phyloP scores from a whole-genome alignment of 1,284 basidiomycete genomes.

The Leccinum solheimii region DNA sequence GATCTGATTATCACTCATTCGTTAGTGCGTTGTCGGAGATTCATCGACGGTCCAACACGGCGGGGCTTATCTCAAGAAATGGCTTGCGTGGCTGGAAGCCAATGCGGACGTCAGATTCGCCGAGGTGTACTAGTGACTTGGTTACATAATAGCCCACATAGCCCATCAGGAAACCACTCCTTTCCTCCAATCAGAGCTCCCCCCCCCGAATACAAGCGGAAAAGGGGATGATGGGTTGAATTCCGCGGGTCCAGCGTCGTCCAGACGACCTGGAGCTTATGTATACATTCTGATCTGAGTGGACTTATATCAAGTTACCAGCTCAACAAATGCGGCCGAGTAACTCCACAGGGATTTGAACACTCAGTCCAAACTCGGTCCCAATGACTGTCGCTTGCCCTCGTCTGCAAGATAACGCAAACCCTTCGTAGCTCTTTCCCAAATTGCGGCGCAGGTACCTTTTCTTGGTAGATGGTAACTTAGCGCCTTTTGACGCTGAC shows the following conservation, averaged over 20 bases:
- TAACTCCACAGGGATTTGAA: neutral
- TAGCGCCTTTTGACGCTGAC: too few species aligned
- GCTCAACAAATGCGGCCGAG: neutral
- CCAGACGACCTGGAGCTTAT: neutral
- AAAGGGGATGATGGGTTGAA: neutral
- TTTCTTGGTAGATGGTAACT: too few species aligned
- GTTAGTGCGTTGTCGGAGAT: conserved; percentile 86
- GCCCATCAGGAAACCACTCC: neutral
- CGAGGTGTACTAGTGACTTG: conserved; percentile 37
- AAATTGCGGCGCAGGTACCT: too few species aligned
- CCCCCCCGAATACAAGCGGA: neutral
- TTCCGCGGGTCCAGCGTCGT: neutral
- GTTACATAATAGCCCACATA: neutral
- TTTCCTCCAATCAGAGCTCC: neutral
- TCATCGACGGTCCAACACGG: conserved; percentile 87
- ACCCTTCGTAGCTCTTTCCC: too few species aligned
- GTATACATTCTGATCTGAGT: neutral
- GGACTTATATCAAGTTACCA: too few species aligned
- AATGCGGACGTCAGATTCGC: conserved; percentile 89
- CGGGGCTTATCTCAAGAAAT: conserved; percentile 78
- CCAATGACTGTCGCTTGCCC: too few species aligned
- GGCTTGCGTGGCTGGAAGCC: conserved; percentile 88
- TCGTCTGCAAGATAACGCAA: too few species aligned
- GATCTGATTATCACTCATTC: neutral
- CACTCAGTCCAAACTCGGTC: too few species aligned